Percentiles rank a stretch among this genome's conserved stretches.
These are phyloP conservation scores for Malassezia globosa DNA, from an alignment of 1,284 basidiomycete genomes.

Conservation along the genomic window DNA sequence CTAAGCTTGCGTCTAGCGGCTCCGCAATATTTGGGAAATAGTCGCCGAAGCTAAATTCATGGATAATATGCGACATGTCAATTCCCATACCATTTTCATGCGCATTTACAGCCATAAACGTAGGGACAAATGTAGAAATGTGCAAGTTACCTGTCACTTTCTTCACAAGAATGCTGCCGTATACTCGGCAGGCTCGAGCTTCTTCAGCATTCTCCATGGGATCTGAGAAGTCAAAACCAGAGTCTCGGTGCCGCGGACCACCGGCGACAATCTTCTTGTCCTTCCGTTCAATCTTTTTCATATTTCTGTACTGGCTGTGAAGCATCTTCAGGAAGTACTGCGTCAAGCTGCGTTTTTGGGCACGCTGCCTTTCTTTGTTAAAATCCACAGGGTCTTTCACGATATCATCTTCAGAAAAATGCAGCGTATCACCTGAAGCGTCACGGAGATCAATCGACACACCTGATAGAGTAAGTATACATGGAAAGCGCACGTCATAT, in stretches of 20 bases:
- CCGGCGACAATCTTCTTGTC: constrained; percentile 30
- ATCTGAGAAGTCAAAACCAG: constrained; percentile 40
- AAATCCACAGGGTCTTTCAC: constrained; percentile 66
- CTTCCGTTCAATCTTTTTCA: neutral
- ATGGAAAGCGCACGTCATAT: constrained; percentile 10
- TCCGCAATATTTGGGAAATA: constrained; percentile 92
- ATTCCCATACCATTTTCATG: neutral
- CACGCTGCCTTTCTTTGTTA: constrained; percentile 8
- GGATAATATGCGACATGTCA: constrained; percentile 87
- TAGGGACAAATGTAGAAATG: constrained; percentile 50
- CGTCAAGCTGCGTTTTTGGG: neutral
- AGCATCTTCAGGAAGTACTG: constrained; percentile 1
- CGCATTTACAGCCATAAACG: constrained; percentile 48
- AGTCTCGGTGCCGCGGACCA: constrained; percentile 51
- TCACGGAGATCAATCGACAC: constrained; percentile 82
- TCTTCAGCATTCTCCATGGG: constrained; percentile 29
- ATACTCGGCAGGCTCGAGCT: constrained; percentile 65
- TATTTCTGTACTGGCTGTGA: constrained; percentile 20
- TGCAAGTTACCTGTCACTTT: constrained; percentile 63
- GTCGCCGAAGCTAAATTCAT: constrained; percentile 91
- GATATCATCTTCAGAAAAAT: constrained; percentile 65
- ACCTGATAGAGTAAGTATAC: constrained; percentile 15
- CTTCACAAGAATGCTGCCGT: constrained; percentile 72
- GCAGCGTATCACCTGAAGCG: constrained; percentile 77
- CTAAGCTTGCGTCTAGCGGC: constrained; percentile 67